Conservation (phyloP, 192 early-diverging fungal genomes). For the Backusella morwellensis region DNA sequence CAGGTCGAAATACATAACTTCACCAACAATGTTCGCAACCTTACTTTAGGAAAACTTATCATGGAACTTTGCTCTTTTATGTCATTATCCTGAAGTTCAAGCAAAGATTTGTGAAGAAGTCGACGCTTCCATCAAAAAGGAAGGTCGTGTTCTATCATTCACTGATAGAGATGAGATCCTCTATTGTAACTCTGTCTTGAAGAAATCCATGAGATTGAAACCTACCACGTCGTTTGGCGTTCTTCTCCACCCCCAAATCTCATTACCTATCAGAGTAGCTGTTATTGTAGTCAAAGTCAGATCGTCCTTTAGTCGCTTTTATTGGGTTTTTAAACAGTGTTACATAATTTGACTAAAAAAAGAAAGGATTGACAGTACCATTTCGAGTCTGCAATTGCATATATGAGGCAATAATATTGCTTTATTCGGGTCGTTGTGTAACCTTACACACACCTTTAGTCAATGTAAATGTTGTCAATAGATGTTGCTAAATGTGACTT, state of each 20-base stretch:
- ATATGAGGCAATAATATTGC: no score
- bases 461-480: no score
- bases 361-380: no score
- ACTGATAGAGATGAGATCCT: constrained; percentile 7
- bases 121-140: background rate
- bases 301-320: no score
- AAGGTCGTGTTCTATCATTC: background rate
- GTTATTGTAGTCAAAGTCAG: no score
- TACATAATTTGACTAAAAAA: no score
- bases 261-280: no score
- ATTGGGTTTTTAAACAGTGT: no score
- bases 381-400: no score
- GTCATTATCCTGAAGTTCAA: constrained; percentile 10
- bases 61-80: constrained; percentile 1
- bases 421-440: no score
- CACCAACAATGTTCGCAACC: background rate
- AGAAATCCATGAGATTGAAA: constrained; percentile 15
- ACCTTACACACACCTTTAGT: no score
- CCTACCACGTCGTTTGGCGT: constrained; percentile 6
- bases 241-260: background rate
- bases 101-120: constrained; percentile 7
- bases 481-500: no score
- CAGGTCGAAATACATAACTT: background rate
- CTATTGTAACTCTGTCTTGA: constrained; percentile 18
- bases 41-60: background rate